Evolutionary conservation across 2,329 filamentous ascomycete genomes (phyloP).

Genomic region (Pseudonectria foliicola): DNA sequence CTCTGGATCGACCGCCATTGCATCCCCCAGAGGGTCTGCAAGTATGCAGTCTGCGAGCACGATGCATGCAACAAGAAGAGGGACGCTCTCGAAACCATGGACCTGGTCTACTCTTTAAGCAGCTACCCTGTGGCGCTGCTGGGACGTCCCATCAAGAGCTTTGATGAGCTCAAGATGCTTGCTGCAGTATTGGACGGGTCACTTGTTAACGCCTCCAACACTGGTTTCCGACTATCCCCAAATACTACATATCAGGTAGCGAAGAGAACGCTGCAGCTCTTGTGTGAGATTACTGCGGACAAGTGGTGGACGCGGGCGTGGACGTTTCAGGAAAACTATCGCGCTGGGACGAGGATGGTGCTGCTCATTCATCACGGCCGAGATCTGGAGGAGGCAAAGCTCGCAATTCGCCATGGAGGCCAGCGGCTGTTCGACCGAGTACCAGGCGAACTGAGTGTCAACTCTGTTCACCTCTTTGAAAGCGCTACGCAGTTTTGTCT

Average conservation of each 20-base stretch:
- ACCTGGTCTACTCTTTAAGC: slow-evolving; percentile 25
- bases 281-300: slow-evolving; percentile 19
- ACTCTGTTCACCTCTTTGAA: slow-evolving; percentile 14
- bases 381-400: slow-evolving; percentile 14
- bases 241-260: slow-evolving; percentile 2
- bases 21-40: slow-evolving; percentile 18
- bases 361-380: slow-evolving; percentile 21
- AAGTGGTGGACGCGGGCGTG: slow-evolving; percentile 26
- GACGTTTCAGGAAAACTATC: slow-evolving; percentile 30
- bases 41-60: slow-evolving; percentile 8
- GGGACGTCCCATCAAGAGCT: slow-evolving; percentile 9
- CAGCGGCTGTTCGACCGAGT: too few relatives aligned
- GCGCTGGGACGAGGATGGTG: slow-evolving; percentile 19
- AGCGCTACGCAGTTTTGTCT: slow-evolving; percentile 20
- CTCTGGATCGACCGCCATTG: slow-evolving; percentile 26
- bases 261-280: slow-evolving; percentile 11
- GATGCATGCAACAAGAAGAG: slow-evolving; percentile 16
- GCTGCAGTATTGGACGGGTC: slow-evolving; percentile 10
- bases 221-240: slow-evolving; percentile 4
- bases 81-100: slow-evolving; percentile 24
- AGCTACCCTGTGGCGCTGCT: slow-evolving; percentile 24
- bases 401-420: too few relatives aligned
- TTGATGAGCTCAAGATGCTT: slow-evolving; percentile 11
- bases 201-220: slow-evolving; percentile 10
- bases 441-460: slow-evolving; percentile 22